A percentile compares a stretch with the other conserved stretches of the same genome.
These are phyloP conservation scores for Tetrastigma voinierianum DNA, from an alignment of 164 flowering plant genomes.

Conservation along the genomic window DNA sequence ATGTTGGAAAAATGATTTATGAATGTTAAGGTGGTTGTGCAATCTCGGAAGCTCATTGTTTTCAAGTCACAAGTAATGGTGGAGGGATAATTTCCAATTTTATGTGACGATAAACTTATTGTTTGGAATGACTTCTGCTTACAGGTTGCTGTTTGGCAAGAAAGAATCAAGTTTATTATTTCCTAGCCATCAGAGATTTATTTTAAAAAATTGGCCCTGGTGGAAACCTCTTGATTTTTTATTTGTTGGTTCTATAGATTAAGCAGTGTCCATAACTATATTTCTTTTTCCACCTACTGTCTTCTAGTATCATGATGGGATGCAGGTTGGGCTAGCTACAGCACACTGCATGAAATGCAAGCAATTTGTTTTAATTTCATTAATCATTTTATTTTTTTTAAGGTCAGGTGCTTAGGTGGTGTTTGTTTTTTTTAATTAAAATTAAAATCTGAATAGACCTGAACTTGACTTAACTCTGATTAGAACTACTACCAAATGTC, in stretches of 20 bases:
- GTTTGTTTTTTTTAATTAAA: too few relatives aligned
- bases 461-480: too few relatives aligned
- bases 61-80: neutral
- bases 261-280: neutral
- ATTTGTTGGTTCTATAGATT: neutral
- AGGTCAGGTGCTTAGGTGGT: too few relatives aligned
- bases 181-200: neutral
- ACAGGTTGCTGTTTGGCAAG: neutral
- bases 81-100: neutral
- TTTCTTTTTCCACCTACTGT: neutral
- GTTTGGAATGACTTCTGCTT: neutral
- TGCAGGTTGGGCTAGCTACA: neutral
- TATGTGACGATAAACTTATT: neutral
- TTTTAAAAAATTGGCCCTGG: neutral
- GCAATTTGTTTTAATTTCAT: neutral
- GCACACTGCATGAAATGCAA: neutral
- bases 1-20: neutral
- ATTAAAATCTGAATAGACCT: too few relatives aligned
- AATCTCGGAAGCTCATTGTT: neutral
- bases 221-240: neutral
- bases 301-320: neutral
- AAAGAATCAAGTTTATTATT: neutral
- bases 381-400: neutral
- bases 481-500: too few relatives aligned
- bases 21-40: neutral